A percentile compares a stretch with the other conserved stretches of the same genome.
Conservation (phyloP, 1,284 basidiomycete species). For the Mycena sp. region DNA sequence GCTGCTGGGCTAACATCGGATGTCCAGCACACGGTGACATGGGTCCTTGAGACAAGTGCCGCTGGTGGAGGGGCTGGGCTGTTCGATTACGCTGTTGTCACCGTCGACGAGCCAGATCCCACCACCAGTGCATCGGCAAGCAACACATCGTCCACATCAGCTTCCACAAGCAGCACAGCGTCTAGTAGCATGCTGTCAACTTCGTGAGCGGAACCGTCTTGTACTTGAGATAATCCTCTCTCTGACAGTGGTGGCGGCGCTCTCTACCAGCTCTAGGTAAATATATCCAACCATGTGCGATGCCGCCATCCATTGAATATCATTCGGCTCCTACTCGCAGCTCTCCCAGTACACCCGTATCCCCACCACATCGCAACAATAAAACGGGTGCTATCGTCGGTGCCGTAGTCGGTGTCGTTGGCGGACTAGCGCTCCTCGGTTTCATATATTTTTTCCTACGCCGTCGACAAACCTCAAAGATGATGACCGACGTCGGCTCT, state of each 20-base stretch:
- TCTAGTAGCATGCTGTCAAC: too few species aligned
- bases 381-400: background rate
- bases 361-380: background rate
- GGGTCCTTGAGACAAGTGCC: background rate
- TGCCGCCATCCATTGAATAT: too few species aligned
- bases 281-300: too few species aligned
- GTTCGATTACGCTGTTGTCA: slow-evolving; percentile 10
- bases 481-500: background rate
- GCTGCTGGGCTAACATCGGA: background rate
- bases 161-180: too few species aligned
- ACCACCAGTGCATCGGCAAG: background rate
- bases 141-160: too few species aligned
- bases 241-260: too few species aligned
- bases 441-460: background rate
- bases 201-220: too few species aligned
- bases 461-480: background rate
- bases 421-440: background rate
- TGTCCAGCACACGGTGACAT: slow-evolving; percentile 1
- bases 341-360: background rate
- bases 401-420: background rate
- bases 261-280: too few species aligned
- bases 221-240: too few species aligned
- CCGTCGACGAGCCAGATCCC: background rate
- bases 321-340: too few species aligned
- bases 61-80: background rate